Evolutionary conservation across 805 yeast species (phyloP).

Genomic region (Pichia deserticola): DNA sequence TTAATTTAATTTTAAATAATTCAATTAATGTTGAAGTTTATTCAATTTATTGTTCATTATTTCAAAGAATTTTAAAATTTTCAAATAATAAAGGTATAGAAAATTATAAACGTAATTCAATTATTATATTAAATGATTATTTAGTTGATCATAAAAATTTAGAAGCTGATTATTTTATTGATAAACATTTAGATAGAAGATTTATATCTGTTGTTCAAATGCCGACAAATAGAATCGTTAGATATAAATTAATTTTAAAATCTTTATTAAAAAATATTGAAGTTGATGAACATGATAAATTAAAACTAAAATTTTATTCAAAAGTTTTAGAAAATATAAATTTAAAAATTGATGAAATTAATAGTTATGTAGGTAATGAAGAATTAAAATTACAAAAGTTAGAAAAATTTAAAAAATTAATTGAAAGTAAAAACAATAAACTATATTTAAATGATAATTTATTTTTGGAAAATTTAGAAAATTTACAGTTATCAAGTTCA

Average conservation of each 20-base stretch:
- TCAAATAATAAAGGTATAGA: constrained; percentile 19
- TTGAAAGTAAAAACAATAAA: constrained; percentile 7
- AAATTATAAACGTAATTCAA: constrained; percentile 18
- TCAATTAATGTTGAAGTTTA: constrained; percentile 21
- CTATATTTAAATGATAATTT: constrained; percentile 15
- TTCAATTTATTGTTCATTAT: constrained; percentile 22
- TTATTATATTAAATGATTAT: constrained; percentile 21
- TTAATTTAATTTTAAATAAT: constrained; percentile 13
- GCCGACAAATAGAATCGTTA: constrained; percentile 44
- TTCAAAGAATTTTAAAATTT: constrained; percentile 17
- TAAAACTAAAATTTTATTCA: constrained; percentile 23
- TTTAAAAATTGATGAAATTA: constrained; percentile 17
- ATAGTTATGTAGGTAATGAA: constrained; percentile 16
- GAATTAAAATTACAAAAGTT: constrained; percentile 15
- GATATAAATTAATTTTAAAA: constrained; percentile 45
- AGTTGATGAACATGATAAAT: constrained; percentile 13
- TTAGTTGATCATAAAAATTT: constrained; percentile 18
- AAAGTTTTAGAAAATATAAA: constrained; percentile 15
- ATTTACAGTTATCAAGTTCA: constrained; percentile 37
- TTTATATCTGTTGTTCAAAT: constrained; percentile 46
- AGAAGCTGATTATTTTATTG: constrained; percentile 23
- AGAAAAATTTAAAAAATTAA: constrained; percentile 13
- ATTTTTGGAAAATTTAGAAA: constrained; percentile 41
- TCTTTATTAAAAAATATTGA: constrained; percentile 27
- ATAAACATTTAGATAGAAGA: constrained; percentile 42